phyloP scores from a whole-genome alignment of 805 yeast genomes.

The Lipomyces spencermartinsiae region DNA sequence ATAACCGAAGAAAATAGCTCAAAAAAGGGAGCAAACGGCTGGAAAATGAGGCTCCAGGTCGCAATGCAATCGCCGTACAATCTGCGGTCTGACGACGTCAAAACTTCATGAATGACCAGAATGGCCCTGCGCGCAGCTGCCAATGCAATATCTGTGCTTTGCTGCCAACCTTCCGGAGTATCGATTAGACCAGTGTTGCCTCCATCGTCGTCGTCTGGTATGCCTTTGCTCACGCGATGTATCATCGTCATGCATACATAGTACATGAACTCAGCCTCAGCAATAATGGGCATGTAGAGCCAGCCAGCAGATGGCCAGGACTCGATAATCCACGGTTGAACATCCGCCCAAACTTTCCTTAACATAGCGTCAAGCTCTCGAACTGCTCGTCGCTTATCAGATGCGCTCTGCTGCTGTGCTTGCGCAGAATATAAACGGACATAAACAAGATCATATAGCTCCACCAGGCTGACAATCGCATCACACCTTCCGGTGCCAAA shows the following conservation, averaged over 20 bases:
- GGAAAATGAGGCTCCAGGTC: conserved; percentile 23
- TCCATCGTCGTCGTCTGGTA: conserved; percentile 9
- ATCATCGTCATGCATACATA: conserved; percentile 25
- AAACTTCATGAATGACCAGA: conserved; percentile 10
- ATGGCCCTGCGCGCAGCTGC: conserved; percentile 26
- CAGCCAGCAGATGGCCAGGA: neutral
- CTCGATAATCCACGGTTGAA: conserved; percentile 15
- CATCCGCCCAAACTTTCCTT: conserved; percentile 10
- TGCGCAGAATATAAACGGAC: conserved; percentile 29
- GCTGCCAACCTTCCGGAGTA: conserved; percentile 15
- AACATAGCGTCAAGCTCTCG: conserved; percentile 22
- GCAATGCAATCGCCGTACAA: neutral
- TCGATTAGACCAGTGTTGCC: conserved; percentile 6
- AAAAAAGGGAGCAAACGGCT: conserved; percentile 32
- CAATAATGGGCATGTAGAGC: conserved; percentile 6
- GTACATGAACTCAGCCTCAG: conserved; percentile 19
- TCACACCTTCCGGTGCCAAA: conserved; percentile 9
- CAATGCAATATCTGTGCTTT: conserved; percentile 19
- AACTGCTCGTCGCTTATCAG: conserved; percentile 22
- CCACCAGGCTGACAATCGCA: conserved; percentile 4
- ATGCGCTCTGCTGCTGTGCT: conserved; percentile 15
- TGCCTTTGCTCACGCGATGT: conserved; percentile 19
- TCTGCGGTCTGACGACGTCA: neutral
- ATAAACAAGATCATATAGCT: conserved; percentile 21
- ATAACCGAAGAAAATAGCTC: conserved; percentile 22